Evolutionary conservation across 78 protist genomes (phyloP).

Genomic region (Goniomonas avonlea): DNA sequence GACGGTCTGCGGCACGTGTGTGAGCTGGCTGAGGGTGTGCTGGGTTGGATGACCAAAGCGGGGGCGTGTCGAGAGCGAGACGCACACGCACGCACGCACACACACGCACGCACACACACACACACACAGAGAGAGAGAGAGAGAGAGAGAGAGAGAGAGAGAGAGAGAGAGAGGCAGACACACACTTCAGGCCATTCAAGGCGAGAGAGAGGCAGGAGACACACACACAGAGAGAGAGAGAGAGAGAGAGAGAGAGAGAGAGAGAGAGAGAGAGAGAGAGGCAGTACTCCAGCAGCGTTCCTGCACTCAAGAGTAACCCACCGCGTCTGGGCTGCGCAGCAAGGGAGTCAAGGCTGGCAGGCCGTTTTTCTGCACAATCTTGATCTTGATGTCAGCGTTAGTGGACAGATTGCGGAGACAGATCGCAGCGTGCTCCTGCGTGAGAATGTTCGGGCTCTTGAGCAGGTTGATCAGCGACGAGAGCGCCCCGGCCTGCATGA

Average conservation of each 20-base stretch:
- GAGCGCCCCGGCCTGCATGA: slow-evolving; percentile 8
- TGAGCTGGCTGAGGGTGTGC: no score
- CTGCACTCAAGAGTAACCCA: no score
- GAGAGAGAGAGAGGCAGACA: neutral
- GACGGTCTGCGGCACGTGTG: no score
- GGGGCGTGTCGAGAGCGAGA: no score
- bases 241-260: neutral
- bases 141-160: neutral
- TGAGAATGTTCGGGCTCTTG: slow-evolving; percentile 4
- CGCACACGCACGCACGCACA: no score
- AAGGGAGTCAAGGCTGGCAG: neutral
- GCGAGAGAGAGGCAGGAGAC: no score
- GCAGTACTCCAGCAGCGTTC: no score
- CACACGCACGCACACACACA: no score
- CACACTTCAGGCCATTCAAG: neutral
- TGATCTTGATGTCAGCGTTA: slow-evolving; percentile 17
- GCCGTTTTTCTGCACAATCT: slow-evolving; percentile 9
- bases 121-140: no score
- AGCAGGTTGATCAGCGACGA: neutral
- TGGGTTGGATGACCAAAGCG: no score
- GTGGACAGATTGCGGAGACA: slow-evolving; percentile 17
- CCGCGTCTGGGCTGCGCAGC: neutral
- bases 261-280: neutral
- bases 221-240: neutral
- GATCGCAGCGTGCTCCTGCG: slow-evolving; percentile 26